Conservation (phyloP, 768 basidiomycete genomes). For the Phaeotremella skinneri region DNA sequence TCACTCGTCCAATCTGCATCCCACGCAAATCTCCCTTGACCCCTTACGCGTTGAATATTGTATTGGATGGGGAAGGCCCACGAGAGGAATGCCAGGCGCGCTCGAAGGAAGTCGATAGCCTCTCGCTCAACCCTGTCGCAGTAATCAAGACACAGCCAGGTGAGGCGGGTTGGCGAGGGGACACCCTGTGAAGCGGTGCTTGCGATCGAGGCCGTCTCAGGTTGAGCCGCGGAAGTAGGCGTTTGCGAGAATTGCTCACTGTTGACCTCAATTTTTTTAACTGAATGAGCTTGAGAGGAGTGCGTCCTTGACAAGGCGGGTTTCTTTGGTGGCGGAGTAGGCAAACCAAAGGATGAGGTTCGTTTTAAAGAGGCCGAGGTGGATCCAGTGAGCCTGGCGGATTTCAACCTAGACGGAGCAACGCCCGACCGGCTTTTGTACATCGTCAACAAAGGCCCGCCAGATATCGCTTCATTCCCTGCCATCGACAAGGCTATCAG, state of each 20-base stretch:
- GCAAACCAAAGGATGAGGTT: constrained; percentile 6
- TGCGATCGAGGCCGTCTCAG: too few relatives aligned
- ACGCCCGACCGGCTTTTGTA: constrained; percentile 5
- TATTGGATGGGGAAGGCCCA: constrained; percentile 15
- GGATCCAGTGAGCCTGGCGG: background rate
- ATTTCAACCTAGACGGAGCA: constrained; percentile 5
- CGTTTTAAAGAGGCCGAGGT: background rate
- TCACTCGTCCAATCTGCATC: constrained; percentile 18
- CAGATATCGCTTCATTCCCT: constrained; percentile 15
- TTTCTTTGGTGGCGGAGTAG: constrained; percentile 5
- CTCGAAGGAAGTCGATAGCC: constrained; percentile 7
- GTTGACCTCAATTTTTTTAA: background rate
- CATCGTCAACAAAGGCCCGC: constrained; percentile 6
- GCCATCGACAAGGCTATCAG: constrained; percentile 19
- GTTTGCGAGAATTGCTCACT: background rate
- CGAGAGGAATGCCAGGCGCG: constrained; percentile 24
- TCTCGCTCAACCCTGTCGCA: constrained; percentile 33
- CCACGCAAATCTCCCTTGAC: constrained; percentile 30
- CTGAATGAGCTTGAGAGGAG: background rate
- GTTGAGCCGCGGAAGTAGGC: background rate
- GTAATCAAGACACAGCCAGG: constrained; percentile 41
- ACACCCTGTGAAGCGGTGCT: too few relatives aligned
- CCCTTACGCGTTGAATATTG: constrained; percentile 29
- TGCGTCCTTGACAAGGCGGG: background rate
- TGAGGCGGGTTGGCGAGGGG: constrained; percentile 6